phyloP scores from a whole-genome alignment of 441 rosid species.

The Mallotus japonicus region DNA sequence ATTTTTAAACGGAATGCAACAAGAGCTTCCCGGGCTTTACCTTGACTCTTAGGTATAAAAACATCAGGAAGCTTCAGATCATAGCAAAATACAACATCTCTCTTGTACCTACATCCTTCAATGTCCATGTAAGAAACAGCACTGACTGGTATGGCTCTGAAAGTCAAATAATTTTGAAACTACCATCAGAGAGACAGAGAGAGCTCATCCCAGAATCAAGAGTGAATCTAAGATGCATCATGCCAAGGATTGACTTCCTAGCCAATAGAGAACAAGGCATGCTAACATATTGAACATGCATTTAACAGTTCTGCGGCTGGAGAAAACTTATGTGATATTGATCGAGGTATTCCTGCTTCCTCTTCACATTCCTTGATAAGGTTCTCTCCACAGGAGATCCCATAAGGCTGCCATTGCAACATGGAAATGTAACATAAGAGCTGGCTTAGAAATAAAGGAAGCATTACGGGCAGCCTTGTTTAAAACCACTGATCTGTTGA shows the following conservation, averaged over 20 bases:
- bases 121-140: conserved; percentile 82
- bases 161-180: conserved; percentile 13
- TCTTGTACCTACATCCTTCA: conserved; percentile 57
- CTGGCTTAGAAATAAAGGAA: neutral
- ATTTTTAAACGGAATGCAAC: neutral
- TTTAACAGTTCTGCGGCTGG: conserved; percentile 11
- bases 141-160: conserved; percentile 74
- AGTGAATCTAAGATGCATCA: neutral
- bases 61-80: conserved; percentile 69
- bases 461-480: neutral
- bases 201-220: neutral
- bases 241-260: neutral
- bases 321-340: conserved; percentile 39
- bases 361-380: conserved; percentile 87
- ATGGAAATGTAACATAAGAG: neutral
- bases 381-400: conserved; percentile 70
- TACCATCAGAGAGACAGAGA: conserved; percentile 1
- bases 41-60: conserved; percentile 68
- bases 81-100: conserved; percentile 80
- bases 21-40: conserved; percentile 30
- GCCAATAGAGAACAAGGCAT: neutral
- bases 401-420: conserved; percentile 62
- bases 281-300: neutral
- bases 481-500: neutral
- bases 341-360: conserved; percentile 79